Percentiles rank a stretch among this genome's conserved stretches.
These are phyloP conservation scores for Microcera coccophila DNA, from an alignment of 2,329 filamentous ascomycete species.

Conservation along the genomic window DNA sequence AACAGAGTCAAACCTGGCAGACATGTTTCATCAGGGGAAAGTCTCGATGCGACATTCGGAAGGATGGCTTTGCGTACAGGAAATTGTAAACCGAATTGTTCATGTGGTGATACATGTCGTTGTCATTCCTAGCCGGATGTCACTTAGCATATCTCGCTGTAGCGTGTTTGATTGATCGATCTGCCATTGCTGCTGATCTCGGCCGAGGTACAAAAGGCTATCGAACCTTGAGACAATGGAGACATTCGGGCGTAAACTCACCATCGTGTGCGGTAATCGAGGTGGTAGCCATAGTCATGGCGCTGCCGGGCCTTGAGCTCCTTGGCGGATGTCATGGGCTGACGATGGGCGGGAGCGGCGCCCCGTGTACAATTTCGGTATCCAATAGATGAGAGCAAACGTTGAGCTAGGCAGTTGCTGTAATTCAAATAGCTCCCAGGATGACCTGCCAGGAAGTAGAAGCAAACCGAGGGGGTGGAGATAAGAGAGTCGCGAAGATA, in stretches of 20 bases:
- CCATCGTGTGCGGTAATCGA: slow-evolving; percentile 88
- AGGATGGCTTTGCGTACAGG: slow-evolving; percentile 45
- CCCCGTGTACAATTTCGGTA: too few relatives aligned
- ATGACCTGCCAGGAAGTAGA: neutral
- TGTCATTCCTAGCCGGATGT: slow-evolving; percentile 65
- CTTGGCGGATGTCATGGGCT: slow-evolving; percentile 17
- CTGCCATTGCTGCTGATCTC: slow-evolving; percentile 2
- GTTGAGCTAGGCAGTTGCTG: too few relatives aligned
- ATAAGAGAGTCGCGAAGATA: slow-evolving; percentile 1
- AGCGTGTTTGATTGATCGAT: slow-evolving; percentile 10
- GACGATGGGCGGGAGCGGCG: neutral
- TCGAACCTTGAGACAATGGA: neutral
- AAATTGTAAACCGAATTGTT: slow-evolving; percentile 88
- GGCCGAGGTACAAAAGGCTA: neutral
- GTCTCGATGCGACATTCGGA: neutral
- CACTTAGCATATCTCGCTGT: neutral
- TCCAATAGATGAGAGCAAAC: too few relatives aligned
- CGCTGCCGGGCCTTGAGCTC: slow-evolving; percentile 59
- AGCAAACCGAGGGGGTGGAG: slow-evolving; percentile 3
- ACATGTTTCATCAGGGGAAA: neutral
- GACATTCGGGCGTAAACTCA: slow-evolving; percentile 36
- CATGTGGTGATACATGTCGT: slow-evolving; percentile 92
- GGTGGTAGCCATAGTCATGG: slow-evolving; percentile 70
- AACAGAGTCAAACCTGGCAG: slow-evolving; percentile 79
- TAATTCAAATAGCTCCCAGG: neutral